phyloP scores from a whole-genome alignment of 345 rosid species.

The Anacardium occidentale region DNA sequence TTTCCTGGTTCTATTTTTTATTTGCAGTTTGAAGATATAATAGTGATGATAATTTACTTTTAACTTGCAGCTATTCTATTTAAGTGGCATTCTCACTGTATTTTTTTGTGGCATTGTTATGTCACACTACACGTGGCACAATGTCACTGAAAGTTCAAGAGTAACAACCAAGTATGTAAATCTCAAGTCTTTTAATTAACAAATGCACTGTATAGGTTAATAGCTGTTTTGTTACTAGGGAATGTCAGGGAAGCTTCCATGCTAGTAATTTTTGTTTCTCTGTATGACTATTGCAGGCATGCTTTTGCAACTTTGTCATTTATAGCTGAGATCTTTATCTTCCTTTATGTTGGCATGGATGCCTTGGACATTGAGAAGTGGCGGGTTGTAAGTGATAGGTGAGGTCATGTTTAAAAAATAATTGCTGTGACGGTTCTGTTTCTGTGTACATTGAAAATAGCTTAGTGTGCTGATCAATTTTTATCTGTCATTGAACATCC shows the following conservation, averaged over 20 bases:
- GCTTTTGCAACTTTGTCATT: slow-evolving; percentile 90
- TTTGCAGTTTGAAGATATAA: not conserved
- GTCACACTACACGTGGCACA: slow-evolving; percentile 99
- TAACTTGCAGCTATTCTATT: slow-evolving; percentile 63
- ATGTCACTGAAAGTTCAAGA: slow-evolving; percentile 85
- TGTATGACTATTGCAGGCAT: slow-evolving; percentile 49
- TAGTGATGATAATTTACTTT: not conserved
- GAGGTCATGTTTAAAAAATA: slow-evolving; percentile 19
- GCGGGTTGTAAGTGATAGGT: slow-evolving; percentile 77
- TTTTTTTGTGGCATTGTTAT: slow-evolving; percentile 96
- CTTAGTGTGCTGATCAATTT: not conserved
- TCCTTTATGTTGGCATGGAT: slow-evolving; percentile 98
- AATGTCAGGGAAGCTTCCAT: slow-evolving; percentile 3
- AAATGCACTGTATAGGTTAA: not conserved
- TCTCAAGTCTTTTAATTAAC: slow-evolving; percentile 4
- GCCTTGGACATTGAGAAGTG: slow-evolving; percentile 95
- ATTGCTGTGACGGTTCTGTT: not conserved
- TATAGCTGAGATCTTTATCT: slow-evolving; percentile 90
- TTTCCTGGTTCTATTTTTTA: slow-evolving; percentile 5
- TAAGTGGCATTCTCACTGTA: slow-evolving; percentile 90
- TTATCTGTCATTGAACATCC: not conserved
- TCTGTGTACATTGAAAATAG: not conserved
- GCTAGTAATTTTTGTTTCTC: slow-evolving; percentile 11
- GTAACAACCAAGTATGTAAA: slow-evolving; percentile 78
- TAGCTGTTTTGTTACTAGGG: not conserved